Base-by-base conservation (phyloP, 306 rosid genomes). In the Quercus engelmannii region DNA sequence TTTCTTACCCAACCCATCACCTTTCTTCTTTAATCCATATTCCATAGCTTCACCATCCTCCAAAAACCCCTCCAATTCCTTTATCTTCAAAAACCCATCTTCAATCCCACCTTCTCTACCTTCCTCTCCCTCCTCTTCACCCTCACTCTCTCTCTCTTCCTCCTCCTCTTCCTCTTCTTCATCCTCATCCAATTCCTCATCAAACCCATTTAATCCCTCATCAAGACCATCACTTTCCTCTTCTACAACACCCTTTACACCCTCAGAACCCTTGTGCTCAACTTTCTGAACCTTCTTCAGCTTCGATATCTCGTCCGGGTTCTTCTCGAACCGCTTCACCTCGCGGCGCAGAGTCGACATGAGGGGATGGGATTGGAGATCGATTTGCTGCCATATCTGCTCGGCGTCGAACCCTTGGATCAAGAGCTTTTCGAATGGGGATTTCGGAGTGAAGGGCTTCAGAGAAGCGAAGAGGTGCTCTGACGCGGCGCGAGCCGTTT, bases 321-420 rank as follows among this genome's bases (percentile, higher is more conserved):
- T 86, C 73, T 90, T 87, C 35, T 74, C 85, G 57, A 88, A 69
- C 65, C 84, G 91, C 77, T 84, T 93, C 86, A 93, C 31, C 15
- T 88, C 91, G 73, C 99, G 92, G 59, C 89, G 91, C 52, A 95
- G 75, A 10, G 77, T 77, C 74, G 92, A 83, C 46, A 95, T 20
- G 1, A 95, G 89, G 11, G 98, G 97, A 81, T 90, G 94, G 0
- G 98, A 86, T 84, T 90, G 98, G 74, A 95, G 85, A 62, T 95
- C 99, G 31, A 91, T 90, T 83, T 95, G 99, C 79, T 95, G 97
- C 99, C 99, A 95, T 84, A 95, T 91, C 90, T 95, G 99, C 85
- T 95, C 99, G 3, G 89, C 91, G 76, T 95, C 99, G 85, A 89
- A 95, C 5, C 96, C 94, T 2, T 95, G 90, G 3, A 87, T 88